phyloP scores from a whole-genome alignment of 768 basidiomycete genomes.

The Rhizopogon rudus region DNA sequence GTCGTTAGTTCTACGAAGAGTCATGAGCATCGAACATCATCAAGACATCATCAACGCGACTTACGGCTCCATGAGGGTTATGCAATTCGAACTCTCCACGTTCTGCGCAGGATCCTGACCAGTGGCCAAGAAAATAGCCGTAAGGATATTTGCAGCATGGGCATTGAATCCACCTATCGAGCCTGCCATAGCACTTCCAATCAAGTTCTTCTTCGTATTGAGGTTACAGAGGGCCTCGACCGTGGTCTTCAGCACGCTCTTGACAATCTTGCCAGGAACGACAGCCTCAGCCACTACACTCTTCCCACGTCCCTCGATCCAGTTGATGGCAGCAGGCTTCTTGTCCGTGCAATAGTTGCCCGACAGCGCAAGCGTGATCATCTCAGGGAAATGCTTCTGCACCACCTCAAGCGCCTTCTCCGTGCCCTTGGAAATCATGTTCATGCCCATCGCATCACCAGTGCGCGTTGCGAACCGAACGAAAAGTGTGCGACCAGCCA shows the following conservation, averaged over 20 bases:
- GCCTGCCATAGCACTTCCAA: slow-evolving; percentile 98
- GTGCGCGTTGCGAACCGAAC: slow-evolving; percentile 93
- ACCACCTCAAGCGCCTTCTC: slow-evolving; percentile 88
- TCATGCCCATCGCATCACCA: slow-evolving; percentile 99
- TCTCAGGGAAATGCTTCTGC: slow-evolving; percentile 79
- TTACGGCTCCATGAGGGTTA: slow-evolving; percentile 98
- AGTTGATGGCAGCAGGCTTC: slow-evolving; percentile 99
- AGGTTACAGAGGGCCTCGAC: slow-evolving; percentile 85
- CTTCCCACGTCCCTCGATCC: slow-evolving; percentile 99
- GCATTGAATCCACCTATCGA: slow-evolving; percentile 98
- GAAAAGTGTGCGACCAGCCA: slow-evolving; percentile 92
- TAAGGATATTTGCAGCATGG: slow-evolving; percentile 95
- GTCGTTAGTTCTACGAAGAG: slow-evolving; percentile 64
- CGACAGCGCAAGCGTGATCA: slow-evolving; percentile 85
- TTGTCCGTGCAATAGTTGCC: slow-evolving; percentile 99
- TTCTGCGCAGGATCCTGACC: slow-evolving; percentile 99
- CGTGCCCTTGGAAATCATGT: slow-evolving; percentile 99
- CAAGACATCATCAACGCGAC: slow-evolving; percentile 30
- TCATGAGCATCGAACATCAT: slow-evolving; percentile 2
- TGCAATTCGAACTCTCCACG: slow-evolving; percentile 97
- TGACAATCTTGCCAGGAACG: slow-evolving; percentile 83
- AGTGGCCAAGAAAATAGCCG: slow-evolving; percentile 92
- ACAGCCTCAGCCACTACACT: slow-evolving; percentile 95
- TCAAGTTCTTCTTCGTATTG: slow-evolving; percentile 95
- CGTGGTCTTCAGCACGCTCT: slow-evolving; percentile 91